phyloP scores from a whole-genome alignment of 441 rosid species.

The Populus trichocarpa region DNA sequence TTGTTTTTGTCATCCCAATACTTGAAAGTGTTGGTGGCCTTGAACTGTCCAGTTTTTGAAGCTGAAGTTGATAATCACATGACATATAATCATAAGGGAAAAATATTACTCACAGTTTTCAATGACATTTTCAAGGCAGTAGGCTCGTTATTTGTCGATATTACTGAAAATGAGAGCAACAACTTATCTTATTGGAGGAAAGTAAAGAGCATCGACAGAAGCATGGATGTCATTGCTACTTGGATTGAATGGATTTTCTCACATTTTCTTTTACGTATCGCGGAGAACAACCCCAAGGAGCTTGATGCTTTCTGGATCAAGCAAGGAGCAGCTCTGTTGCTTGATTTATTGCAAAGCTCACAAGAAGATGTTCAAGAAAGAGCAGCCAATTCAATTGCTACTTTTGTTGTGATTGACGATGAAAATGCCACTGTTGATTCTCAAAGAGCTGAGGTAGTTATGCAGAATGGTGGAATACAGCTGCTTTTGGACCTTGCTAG shows the following conservation, averaged over 20 bases:
- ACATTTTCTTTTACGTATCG: slow-evolving; percentile 70
- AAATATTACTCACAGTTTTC: slow-evolving; percentile 54
- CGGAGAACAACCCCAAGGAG: slow-evolving; percentile 81
- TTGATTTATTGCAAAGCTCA: slow-evolving; percentile 76
- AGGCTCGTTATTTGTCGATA: slow-evolving; percentile 62
- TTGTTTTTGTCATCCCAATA: slow-evolving; percentile 27
- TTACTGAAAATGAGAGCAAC: slow-evolving; percentile 46
- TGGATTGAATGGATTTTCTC: slow-evolving; percentile 93
- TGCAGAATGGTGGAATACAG: slow-evolving; percentile 81
- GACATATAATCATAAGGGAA: slow-evolving; percentile 49
- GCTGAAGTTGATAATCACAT: slow-evolving; percentile 24
- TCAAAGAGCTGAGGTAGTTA: slow-evolving; percentile 91
- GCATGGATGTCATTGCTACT: slow-evolving; percentile 53
- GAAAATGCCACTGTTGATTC: slow-evolving; percentile 89
- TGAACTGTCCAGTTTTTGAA: slow-evolving; percentile 43
- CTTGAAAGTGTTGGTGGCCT: slow-evolving; percentile 38
- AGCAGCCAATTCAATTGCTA: slow-evolving; percentile 89
- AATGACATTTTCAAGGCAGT: slow-evolving; percentile 62
- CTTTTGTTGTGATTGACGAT: slow-evolving; percentile 89
- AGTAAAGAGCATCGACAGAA: slow-evolving; percentile 41
- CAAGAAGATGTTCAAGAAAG: slow-evolving; percentile 97
- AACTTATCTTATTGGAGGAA: slow-evolving; percentile 62
- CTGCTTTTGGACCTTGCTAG: slow-evolving; percentile 84
- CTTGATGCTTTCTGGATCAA: slow-evolving; percentile 87
- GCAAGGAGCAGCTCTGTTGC: slow-evolving; percentile 81